phyloP scores from a whole-genome alignment of 768 basidiomycete species.

The Tylopilus cervinicoccineus region DNA sequence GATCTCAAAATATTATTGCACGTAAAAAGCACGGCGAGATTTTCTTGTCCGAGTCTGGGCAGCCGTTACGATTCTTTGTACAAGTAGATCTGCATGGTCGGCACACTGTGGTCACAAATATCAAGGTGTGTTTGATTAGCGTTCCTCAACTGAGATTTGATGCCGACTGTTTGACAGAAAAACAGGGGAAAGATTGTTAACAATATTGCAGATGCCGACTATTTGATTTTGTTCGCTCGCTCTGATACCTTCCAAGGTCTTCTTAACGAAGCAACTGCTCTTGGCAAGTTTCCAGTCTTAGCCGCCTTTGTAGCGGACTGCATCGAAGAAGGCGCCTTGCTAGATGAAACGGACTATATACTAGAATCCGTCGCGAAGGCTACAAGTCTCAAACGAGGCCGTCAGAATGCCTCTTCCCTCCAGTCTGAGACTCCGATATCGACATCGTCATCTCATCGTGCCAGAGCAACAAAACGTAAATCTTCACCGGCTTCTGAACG shows the following conservation, averaged over 20 bases:
- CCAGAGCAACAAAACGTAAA: slow-evolving; percentile 5
- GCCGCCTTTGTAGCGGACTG: slow-evolving; percentile 53
- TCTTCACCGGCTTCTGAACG: slow-evolving; percentile 2
- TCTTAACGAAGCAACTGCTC: slow-evolving; percentile 30
- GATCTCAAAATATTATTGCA: slow-evolving; percentile 9
- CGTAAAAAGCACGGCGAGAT: slow-evolving; percentile 31
- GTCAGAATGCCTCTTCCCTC: slow-evolving; percentile 13
- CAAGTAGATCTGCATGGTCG: slow-evolving; percentile 64
- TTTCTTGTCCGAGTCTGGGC: slow-evolving; percentile 42
- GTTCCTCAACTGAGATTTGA: neutral
- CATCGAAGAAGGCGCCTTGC: slow-evolving; percentile 37
- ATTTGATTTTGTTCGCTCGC: slow-evolving; percentile 51
- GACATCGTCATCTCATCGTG: neutral
- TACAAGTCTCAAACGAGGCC: slow-evolving; percentile 24
- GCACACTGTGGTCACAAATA: slow-evolving; percentile 42
- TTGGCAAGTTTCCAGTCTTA: slow-evolving; percentile 45
- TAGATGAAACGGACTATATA: slow-evolving; percentile 44
- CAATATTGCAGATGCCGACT: slow-evolving; percentile 55
- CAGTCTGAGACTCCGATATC: slow-evolving; percentile 11
- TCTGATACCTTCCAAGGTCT: slow-evolving; percentile 51
- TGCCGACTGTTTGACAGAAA: slow-evolving; percentile 40
- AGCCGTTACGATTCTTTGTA: slow-evolving; percentile 55
- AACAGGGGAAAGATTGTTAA: slow-evolving; percentile 59
- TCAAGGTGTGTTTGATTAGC: slow-evolving; percentile 48
- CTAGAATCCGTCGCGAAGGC: slow-evolving; percentile 31